Evolutionary conservation across 805 yeast species (phyloP).

Genomic region (Trichomonascus vanleenenianus): DNA sequence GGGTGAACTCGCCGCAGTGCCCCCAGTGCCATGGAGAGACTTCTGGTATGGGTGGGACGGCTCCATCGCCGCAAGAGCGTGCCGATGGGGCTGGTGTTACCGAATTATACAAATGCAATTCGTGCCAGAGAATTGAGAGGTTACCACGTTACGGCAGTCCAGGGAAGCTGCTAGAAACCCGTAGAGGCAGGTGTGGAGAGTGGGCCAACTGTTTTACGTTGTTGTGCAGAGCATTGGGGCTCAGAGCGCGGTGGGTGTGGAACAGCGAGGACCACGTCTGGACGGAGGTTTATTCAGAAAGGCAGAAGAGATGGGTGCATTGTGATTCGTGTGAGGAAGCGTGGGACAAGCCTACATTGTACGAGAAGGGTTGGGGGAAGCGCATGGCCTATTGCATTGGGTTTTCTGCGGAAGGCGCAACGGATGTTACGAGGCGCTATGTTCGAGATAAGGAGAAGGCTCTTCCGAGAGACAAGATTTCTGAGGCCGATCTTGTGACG

Average conservation of each 20-base stretch:
- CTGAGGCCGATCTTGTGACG: conserved; percentile 33
- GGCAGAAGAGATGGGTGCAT: conserved; percentile 71
- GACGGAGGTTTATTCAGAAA: conserved; percentile 76
- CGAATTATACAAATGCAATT: conserved; percentile 57
- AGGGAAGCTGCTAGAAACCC: conserved; percentile 46
- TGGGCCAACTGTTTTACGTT: conserved; percentile 84
- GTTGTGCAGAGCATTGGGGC: conserved; percentile 57
- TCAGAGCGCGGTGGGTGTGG: conserved; percentile 69
- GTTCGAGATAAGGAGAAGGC: conserved; percentile 37
- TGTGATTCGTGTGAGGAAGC: conserved; percentile 79
- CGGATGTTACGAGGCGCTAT: conserved; percentile 67
- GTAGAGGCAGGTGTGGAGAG: conserved; percentile 87
- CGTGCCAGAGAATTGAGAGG: conserved; percentile 41
- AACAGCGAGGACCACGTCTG: conserved; percentile 93
- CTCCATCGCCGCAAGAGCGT: conserved; percentile 41
- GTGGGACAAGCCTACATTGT: conserved; percentile 71
- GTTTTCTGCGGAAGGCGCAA: conserved; percentile 47
- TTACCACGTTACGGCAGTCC: conserved; percentile 79
- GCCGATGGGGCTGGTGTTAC: conserved; percentile 45
- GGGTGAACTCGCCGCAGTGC: conserved; percentile 74
- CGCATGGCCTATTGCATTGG: conserved; percentile 85
- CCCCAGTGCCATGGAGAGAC: conserved; percentile 39
- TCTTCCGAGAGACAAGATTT: conserved; percentile 41
- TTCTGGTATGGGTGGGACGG: conserved; percentile 29
- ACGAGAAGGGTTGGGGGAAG: conserved; percentile 86